phyloP scores from a whole-genome alignment of 345 rosid genomes.

The Cardamine resedifolia region DNA sequence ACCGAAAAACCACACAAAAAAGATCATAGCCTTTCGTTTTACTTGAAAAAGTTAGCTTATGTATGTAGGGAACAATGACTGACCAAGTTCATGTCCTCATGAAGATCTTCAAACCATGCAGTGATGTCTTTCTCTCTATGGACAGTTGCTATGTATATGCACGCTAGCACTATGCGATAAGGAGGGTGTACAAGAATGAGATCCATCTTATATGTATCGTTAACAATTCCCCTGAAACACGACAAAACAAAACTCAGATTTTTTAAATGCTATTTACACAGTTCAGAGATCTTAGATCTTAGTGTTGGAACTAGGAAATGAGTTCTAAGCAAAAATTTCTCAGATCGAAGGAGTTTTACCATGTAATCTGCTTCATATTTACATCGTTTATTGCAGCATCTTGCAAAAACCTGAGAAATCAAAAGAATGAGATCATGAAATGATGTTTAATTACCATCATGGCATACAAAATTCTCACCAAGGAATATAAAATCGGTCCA shows the following conservation, averaged over 20 bases:
- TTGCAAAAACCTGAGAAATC: conserved; percentile 58
- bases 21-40: not conserved
- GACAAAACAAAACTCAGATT: not conserved
- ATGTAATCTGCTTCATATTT: conserved; percentile 64
- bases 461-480: not conserved
- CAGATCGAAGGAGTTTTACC: conserved; percentile 49
- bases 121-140: conserved; percentile 73
- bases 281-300: not conserved
- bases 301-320: not conserved
- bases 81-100: conserved; percentile 88
- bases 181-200: conserved; percentile 90
- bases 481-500: not conserved
- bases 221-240: conserved; percentile 72
- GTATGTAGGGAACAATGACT: conserved; percentile 34
- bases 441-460: not conserved
- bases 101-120: conserved; percentile 94
- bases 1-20: not conserved
- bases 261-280: not conserved
- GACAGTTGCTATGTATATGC: conserved; percentile 82
- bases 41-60: not conserved
- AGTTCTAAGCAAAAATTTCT: not conserved
- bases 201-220: conserved; percentile 96
- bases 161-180: conserved; percentile 80
- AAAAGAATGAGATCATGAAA: not conserved
- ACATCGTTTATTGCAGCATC: conserved; percentile 74